Conservation (phyloP, 1,284 basidiomycete species). For the Austroboletus niveus region DNA sequence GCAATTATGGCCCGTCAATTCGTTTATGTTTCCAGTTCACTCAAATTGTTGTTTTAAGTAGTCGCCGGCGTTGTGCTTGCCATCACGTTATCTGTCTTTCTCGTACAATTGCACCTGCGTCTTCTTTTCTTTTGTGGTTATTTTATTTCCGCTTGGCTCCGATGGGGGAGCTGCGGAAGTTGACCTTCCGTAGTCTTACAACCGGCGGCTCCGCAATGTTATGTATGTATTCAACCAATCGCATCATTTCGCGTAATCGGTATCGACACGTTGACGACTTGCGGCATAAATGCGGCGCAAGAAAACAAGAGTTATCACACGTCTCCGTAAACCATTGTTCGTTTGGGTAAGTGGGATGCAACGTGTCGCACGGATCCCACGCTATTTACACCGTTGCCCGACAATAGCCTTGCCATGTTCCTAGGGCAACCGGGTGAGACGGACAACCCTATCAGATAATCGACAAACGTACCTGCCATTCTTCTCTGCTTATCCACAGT, state of each 20-base stretch:
- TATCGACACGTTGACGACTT: background rate
- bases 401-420: slow-evolving; percentile 79
- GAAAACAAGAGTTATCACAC: background rate
- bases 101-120: slow-evolving; percentile 15
- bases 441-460: background rate
- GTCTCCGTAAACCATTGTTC: background rate
- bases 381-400: slow-evolving; percentile 74
- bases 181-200: slow-evolving; percentile 31
- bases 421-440: slow-evolving; percentile 34
- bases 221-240: slow-evolving; percentile 14
- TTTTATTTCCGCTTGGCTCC: slow-evolving; percentile 16
- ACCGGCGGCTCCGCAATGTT: slow-evolving; percentile 7
- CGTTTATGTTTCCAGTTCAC: slow-evolving; percentile 23
- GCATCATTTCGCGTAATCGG: slow-evolving; percentile 7
- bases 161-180: slow-evolving; percentile 29
- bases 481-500: slow-evolving; percentile 89
- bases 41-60: slow-evolving; percentile 31
- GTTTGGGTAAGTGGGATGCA: background rate
- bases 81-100: slow-evolving; percentile 23
- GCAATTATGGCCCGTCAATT: slow-evolving; percentile 24
- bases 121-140: slow-evolving; percentile 16
- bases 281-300: background rate
- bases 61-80: slow-evolving; percentile 28
- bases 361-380: background rate
- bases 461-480: slow-evolving; percentile 71